Conservation (phyloP, 228 moss, liverwort and hornwort genomes). For the Sphagnum magellanicum region DNA sequence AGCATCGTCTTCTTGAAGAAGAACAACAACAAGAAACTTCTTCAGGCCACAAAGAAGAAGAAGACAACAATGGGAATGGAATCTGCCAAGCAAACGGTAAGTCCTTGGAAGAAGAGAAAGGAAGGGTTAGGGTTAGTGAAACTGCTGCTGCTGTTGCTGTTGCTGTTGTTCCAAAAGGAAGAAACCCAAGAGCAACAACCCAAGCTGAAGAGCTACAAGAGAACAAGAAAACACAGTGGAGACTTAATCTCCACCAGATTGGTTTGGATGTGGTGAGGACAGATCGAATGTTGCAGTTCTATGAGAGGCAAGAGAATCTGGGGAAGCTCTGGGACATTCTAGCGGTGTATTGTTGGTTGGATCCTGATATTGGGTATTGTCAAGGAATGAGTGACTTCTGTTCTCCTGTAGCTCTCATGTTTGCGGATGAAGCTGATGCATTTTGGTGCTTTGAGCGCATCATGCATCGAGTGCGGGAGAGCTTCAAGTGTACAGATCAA, state of each 20-base stretch:
- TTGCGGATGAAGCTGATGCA: slow-evolving; percentile 84
- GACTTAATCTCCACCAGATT: slow-evolving; percentile 85
- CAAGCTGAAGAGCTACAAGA: not conserved
- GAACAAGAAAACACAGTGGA: slow-evolving; percentile 51
- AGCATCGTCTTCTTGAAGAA: not conserved
- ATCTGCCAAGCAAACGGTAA: not conserved
- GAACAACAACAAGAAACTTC: not conserved
- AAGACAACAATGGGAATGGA: not conserved
- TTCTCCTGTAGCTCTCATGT: slow-evolving; percentile 82
- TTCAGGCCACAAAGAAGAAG: not conserved
- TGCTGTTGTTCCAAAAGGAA: not conserved
- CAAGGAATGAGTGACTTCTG: slow-evolving; percentile 99
- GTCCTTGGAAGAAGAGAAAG: not conserved
- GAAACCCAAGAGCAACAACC: no score
- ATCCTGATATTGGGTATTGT: slow-evolving; percentile 96
- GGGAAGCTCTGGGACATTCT: slow-evolving; percentile 90
- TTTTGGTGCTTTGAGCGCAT: slow-evolving; percentile 98
- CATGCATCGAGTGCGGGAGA: slow-evolving; percentile 95
- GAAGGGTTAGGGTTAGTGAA: not conserved
- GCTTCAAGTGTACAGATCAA: slow-evolving; percentile 86
- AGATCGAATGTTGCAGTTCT: slow-evolving; percentile 89
- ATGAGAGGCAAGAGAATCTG: slow-evolving; percentile 60
- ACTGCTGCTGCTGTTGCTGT: not conserved
- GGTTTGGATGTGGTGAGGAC: slow-evolving; percentile 98
- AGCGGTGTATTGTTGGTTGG: slow-evolving; percentile 93